Evolutionary conservation across 2,329 filamentous ascomycete species (phyloP).

Genomic region (Cladosporium velox): DNA sequence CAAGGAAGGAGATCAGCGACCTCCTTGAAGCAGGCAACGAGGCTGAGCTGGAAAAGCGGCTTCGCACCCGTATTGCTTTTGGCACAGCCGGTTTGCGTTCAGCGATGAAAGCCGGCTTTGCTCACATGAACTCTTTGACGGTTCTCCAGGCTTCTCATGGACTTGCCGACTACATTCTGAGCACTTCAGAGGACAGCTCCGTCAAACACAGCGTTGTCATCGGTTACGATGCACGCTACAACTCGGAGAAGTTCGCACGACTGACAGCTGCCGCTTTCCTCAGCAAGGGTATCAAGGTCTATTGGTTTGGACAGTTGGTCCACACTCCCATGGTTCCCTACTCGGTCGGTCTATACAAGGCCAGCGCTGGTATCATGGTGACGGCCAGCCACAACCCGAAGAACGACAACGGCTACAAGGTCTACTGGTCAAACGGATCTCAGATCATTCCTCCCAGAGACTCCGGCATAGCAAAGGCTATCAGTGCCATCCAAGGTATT

Average conservation of each 20-base stretch:
- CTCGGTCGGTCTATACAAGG: slow-evolving; percentile 55
- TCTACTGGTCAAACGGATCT: slow-evolving; percentile 66
- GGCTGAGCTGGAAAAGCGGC: slow-evolving; percentile 54
- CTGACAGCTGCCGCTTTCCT: slow-evolving; percentile 63
- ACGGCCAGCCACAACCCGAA: slow-evolving; percentile 67
- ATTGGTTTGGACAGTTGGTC: slow-evolving; percentile 57
- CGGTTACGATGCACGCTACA: slow-evolving; percentile 64
- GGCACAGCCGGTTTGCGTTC: slow-evolving; percentile 64
- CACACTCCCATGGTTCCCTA: slow-evolving; percentile 66
- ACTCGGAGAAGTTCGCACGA: slow-evolving; percentile 62
- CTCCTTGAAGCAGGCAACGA: slow-evolving; percentile 49
- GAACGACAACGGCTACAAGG: slow-evolving; percentile 68
- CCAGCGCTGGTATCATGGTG: slow-evolving; percentile 64
- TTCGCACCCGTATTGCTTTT: slow-evolving; percentile 60
- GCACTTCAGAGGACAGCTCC: slow-evolving; percentile 39
- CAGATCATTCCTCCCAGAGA: slow-evolving; percentile 67
- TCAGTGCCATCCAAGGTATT: slow-evolving; percentile 57
- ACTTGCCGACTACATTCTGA: slow-evolving; percentile 60
- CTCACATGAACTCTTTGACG: slow-evolving; percentile 44
- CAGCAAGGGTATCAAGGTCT: slow-evolving; percentile 59
- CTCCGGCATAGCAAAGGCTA: slow-evolving; percentile 58
- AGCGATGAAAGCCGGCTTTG: slow-evolving; percentile 66
- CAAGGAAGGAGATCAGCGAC: slow-evolving; percentile 56
- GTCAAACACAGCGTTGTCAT: slow-evolving; percentile 55
- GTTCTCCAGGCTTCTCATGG: slow-evolving; percentile 61